phyloP scores from a whole-genome alignment of 2,329 filamentous ascomycete species.

The Aspergillus uvarum region DNA sequence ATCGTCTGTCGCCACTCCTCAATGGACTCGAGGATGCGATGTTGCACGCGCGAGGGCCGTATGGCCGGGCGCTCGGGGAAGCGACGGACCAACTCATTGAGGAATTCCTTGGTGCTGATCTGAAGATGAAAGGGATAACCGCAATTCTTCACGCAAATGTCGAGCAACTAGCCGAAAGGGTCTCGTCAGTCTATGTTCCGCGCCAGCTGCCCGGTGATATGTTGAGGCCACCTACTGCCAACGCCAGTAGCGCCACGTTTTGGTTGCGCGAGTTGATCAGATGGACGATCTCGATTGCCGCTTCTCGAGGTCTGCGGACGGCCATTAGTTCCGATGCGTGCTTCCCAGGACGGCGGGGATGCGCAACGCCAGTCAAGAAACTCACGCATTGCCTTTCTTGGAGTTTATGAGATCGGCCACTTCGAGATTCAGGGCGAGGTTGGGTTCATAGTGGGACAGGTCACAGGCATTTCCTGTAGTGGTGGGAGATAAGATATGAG shows the following conservation, averaged over 20 bases:
- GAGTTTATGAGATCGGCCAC: conserved; percentile 94
- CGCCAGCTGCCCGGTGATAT: conserved; percentile 14
- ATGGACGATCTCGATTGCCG: conserved; percentile 86
- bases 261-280: conserved; percentile 97
- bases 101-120: conserved; percentile 97
- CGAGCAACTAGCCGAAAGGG: conserved; percentile 63
- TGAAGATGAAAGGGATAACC: conserved; percentile 98
- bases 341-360: not conserved
- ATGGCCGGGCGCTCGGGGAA: conserved; percentile 93
- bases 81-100: conserved; percentile 94
- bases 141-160: conserved; percentile 99
- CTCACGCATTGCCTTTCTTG: conserved; percentile 87
- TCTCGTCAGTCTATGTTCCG: conserved; percentile 18
- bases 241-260: conserved; percentile 85
- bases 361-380: conserved; percentile 13
- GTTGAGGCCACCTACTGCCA: conserved; percentile 56
- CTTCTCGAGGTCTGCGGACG: conserved; percentile 71
- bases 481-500: not conserved
- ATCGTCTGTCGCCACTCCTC: conserved; percentile 99
- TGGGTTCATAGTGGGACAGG: conserved; percentile 96
- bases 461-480: conserved; percentile 82
- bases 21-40: conserved; percentile 90
- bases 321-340: not conserved
- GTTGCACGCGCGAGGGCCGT: conserved; percentile 81
- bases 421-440: conserved; percentile 93